These are phyloP conservation scores for Phytopythium oedochilum DNA, from an alignment of 352 stramenopile species.

Conservation along the genomic window DNA sequence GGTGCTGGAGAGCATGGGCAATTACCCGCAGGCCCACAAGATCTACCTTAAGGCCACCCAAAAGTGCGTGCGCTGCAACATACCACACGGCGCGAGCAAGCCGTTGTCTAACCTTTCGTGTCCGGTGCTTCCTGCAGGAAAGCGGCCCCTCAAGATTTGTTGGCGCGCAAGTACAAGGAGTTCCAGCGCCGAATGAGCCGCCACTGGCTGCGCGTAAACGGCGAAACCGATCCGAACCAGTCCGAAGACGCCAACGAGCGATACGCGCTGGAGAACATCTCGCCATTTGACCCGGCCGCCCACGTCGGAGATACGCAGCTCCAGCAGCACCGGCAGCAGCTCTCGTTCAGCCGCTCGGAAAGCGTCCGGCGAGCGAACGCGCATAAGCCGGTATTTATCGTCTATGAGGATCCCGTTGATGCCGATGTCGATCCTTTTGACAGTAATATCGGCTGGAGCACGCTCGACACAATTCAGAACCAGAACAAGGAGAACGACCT, in stretches of 20 bases:
- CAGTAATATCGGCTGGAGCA: conserved; percentile 61
- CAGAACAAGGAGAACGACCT: conserved; percentile 84
- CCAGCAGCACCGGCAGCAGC: conserved; percentile 60
- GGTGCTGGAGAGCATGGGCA: conserved; percentile 73
- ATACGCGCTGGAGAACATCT: conserved; percentile 58
- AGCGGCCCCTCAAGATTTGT: conserved; percentile 55
- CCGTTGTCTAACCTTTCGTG: not conserved
- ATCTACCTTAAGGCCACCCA: conserved; percentile 84
- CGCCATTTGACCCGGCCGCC: conserved; percentile 24
- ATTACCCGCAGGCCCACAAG: conserved; percentile 82
- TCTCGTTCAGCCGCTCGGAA: conserved; percentile 47
- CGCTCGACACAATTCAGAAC: conserved; percentile 49
- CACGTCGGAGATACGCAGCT: conserved; percentile 51
- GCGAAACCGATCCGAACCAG: conserved; percentile 20
- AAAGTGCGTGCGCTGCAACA: conserved; percentile 47
- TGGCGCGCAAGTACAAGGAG: conserved; percentile 76
- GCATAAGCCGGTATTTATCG: conserved; percentile 82
- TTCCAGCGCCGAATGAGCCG: conserved; percentile 82
- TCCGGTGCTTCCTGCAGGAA: conserved; percentile 29
- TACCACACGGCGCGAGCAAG: too few species aligned
- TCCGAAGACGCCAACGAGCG: conserved; percentile 43
- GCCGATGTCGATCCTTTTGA: conserved; percentile 54
- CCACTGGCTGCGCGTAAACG: conserved; percentile 70
- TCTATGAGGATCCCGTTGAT: conserved; percentile 67
- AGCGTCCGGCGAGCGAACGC: conserved; percentile 54